A percentile compares a stretch with the other conserved stretches of the same genome.
These are phyloP conservation scores for Cerrena zonata DNA, from an alignment of 1,284 basidiomycete species.

Conservation along the genomic window DNA sequence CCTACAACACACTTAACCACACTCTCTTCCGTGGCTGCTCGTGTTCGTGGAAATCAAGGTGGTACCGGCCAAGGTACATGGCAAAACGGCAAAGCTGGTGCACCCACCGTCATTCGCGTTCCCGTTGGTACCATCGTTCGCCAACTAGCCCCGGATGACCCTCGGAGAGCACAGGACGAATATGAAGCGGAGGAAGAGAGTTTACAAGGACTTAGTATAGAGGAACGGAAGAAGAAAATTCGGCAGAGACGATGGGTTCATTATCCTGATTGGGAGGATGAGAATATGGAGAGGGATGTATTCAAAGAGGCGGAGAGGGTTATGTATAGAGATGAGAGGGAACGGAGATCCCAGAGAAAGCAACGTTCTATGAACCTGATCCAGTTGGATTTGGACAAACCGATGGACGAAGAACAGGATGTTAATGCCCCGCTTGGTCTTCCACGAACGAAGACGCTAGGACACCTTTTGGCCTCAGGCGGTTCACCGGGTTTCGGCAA, in stretches of 20 bases:
- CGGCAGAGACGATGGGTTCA: constrained; percentile 72
- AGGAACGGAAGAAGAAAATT: constrained; percentile 51
- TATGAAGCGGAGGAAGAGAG: constrained; percentile 67
- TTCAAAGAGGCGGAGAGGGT: constrained; percentile 72
- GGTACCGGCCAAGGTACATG: constrained; percentile 75
- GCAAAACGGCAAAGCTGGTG: constrained; percentile 73
- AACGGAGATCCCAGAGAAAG: constrained; percentile 42
- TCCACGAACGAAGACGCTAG: constrained; percentile 53
- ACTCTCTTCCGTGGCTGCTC: constrained; percentile 65
- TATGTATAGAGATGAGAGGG: constrained; percentile 60
- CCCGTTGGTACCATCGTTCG: constrained; percentile 86
- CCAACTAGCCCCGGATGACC: constrained; percentile 63
- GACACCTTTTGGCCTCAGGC: constrained; percentile 72
- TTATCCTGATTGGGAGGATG: constrained; percentile 64
- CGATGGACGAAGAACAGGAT: constrained; percentile 42
- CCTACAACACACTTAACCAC: constrained; percentile 74
- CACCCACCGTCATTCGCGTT: constrained; percentile 71
- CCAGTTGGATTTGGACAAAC: constrained; percentile 55
- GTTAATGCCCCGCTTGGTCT: constrained; percentile 57
- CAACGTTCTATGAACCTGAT: constrained; percentile 43
- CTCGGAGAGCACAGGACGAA: constrained; percentile 52
- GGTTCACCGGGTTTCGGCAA: constrained; percentile 88
- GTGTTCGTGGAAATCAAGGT: constrained; percentile 65
- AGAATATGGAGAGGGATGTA: constrained; percentile 57
- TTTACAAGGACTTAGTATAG: constrained; percentile 41